Conservation (phyloP, 2,329 filamentous ascomycete species). For the Penicillium sp. region DNA sequence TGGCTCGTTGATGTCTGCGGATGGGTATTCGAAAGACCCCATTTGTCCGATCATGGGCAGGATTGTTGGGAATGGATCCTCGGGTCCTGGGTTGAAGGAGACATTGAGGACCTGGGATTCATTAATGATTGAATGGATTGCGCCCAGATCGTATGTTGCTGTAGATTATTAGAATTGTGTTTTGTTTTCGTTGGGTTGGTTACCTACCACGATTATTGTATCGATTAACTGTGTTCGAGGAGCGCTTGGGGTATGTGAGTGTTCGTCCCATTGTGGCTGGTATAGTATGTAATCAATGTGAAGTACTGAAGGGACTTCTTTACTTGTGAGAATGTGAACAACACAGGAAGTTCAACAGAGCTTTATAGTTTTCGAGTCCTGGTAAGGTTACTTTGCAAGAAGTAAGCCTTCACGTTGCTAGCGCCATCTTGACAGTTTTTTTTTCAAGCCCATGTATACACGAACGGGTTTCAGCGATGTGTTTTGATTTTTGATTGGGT, state of each 20-base stretch:
- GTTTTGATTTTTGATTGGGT: not conserved
- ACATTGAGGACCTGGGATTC: slow-evolving; percentile 73
- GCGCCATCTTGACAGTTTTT: not conserved
- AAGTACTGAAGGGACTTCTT: not conserved
- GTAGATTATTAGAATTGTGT: not conserved
- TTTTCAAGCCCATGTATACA: not conserved
- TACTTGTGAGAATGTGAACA: not conserved
- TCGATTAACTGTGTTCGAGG: slow-evolving; percentile 66
- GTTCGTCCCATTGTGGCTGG: slow-evolving; percentile 40
- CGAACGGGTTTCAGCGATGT: not conserved
- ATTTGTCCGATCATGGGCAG: slow-evolving; percentile 86
- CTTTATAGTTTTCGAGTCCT: not conserved
- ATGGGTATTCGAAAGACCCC: slow-evolving; percentile 67
- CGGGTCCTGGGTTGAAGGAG: slow-evolving; percentile 65
- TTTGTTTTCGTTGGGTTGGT: not conserved
- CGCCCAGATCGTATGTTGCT: slow-evolving; percentile 71
- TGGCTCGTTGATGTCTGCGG: slow-evolving; percentile 61
- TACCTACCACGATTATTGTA: slow-evolving; percentile 62
- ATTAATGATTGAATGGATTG: slow-evolving; percentile 76
- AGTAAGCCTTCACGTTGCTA: not conserved
- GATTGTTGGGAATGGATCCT: slow-evolving; percentile 70
- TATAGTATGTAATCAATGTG: not conserved
- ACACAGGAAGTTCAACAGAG: not conserved
- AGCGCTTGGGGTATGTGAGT: slow-evolving; percentile 62
- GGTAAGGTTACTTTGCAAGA: not conserved